A percentile compares a stretch with the other conserved stretches of the same genome.
Evolutionary conservation across 169 alveolate genomes (phyloP).

Genomic region (Plasmodium relictum): DNA sequence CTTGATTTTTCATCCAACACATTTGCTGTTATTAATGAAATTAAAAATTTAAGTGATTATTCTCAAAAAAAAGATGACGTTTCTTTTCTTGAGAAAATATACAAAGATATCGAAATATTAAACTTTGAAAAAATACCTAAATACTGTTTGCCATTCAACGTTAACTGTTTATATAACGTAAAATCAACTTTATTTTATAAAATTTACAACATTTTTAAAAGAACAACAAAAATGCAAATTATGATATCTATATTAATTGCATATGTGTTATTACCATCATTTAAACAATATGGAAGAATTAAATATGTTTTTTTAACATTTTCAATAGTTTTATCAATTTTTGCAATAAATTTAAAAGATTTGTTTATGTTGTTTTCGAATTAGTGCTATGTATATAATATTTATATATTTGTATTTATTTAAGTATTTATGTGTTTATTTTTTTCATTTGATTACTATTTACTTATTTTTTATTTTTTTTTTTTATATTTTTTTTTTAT

Average conservation of each 20-base stretch:
- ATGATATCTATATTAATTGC: slow-evolving; percentile 29
- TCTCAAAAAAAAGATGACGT: slow-evolving; percentile 55
- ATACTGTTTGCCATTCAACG: slow-evolving; percentile 41
- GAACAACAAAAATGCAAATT: slow-evolving; percentile 35
- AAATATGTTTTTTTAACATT: slow-evolving; percentile 30
- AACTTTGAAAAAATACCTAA: slow-evolving; percentile 63
- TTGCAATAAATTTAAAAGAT: slow-evolving; percentile 35
- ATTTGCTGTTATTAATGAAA: slow-evolving; percentile 46
- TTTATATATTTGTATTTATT: neutral
- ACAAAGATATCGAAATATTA: slow-evolving; percentile 71
- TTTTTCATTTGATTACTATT: slow-evolving; percentile 3
- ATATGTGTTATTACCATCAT: slow-evolving; percentile 21
- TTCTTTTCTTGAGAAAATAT: slow-evolving; percentile 44
- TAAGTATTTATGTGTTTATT: neutral
- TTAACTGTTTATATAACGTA: slow-evolving; percentile 48
- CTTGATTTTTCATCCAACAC: slow-evolving; percentile 64
- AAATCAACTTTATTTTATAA: slow-evolving; percentile 41
- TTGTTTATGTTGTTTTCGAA: slow-evolving; percentile 16
- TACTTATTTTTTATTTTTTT: slow-evolving; percentile 28
- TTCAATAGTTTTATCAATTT: slow-evolving; percentile 12
- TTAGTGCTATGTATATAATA: neutral
- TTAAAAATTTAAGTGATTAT: slow-evolving; percentile 65
- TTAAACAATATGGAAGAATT: slow-evolving; percentile 50
- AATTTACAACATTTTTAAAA: slow-evolving; percentile 29
- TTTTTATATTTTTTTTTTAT: neutral